Base-by-base conservation (phyloP, 2,329 filamentous ascomycete genomes). In the Exophiala sp. region DNA sequence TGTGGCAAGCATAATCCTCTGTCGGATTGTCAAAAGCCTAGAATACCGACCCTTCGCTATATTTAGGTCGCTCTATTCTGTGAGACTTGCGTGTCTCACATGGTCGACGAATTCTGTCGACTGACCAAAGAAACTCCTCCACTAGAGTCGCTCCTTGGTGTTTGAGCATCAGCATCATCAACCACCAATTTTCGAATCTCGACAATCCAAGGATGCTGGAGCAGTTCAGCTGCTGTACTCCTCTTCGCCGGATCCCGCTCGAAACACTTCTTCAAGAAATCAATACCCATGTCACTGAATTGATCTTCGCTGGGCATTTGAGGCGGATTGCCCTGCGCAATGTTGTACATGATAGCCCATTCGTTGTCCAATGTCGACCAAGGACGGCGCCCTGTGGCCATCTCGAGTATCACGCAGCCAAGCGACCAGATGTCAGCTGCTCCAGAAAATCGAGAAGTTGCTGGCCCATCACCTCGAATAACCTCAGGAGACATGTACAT, bases 401-500 rank as follows among this genome's bases (percentile, higher is more conserved):
- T 97, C 72, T 99, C 94, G 39, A 96, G 82, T 61, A 99, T 89
- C 35, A 99, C 94, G 68, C 94, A 99, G 50, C 94, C 92, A 2
- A 99, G 80, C 2, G 91, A 96, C 92, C 92, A 99, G 58, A 97
- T 86, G 68, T 99, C 92, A 41, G 95, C 90, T 2, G 91, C 86
- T 36, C 91, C 92, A 54, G 60, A 61, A 41, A 61, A 63, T 14
- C 60, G 58, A n/a, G 61, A 61, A 2, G 57, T 57, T 32, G 61
- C 57, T 77, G 61, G 59, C 68, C 85, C 85, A 61, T 91, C 87
- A 52, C 94, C 94, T 66, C 91, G 95, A 76, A 99, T 97, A 38
- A 96, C 90, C 76, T 99, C 94, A 4, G 94, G 94, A 5, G 94
- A 97, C 94, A 99, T 99, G 78, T 99, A 99, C 94, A 99, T 99